Conservation (phyloP, 257 asterid genomes). For the Vinca minor region DNA sequence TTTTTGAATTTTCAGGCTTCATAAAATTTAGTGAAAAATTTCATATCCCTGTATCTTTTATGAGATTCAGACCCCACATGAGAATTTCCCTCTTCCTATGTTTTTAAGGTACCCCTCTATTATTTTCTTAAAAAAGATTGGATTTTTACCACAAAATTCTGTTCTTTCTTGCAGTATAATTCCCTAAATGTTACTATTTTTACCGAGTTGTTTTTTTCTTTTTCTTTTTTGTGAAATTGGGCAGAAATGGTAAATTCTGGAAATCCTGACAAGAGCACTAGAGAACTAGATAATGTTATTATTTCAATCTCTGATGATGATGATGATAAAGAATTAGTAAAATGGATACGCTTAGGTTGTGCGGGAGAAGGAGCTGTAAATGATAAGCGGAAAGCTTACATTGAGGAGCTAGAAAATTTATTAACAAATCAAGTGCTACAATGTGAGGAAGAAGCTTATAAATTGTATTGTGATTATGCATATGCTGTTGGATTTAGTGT, state of each 20-base stretch:
- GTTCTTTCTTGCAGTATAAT: not conserved
- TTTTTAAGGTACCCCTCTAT: not conserved
- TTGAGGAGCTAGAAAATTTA: constrained; percentile 2
- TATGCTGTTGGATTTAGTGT: constrained; percentile 16
- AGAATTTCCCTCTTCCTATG: not conserved
- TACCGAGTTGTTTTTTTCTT: too few species aligned
- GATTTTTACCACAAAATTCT: not conserved
- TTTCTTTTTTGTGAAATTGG: not conserved
- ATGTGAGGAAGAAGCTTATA: constrained; percentile 15
- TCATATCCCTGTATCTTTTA: not conserved
- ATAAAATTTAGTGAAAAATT: not conserved
- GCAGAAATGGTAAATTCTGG: not conserved
- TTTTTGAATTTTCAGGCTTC: not conserved
- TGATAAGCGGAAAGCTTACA: not conserved
- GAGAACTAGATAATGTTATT: constrained; percentile 2
- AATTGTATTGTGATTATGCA: constrained; percentile 17
- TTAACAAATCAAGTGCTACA: constrained; percentile 1
- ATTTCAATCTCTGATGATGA: not conserved
- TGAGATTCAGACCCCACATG: not conserved
- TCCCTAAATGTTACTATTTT: not conserved
- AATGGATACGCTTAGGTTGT: constrained; percentile 6
- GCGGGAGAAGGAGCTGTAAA: constrained; percentile 5
- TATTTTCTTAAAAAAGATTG: not conserved
- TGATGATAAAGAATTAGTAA: not conserved
- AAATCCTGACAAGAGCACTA: not conserved